Conservation (phyloP, 179 eudicot genomes). For the Amaranthus tricolor region DNA sequence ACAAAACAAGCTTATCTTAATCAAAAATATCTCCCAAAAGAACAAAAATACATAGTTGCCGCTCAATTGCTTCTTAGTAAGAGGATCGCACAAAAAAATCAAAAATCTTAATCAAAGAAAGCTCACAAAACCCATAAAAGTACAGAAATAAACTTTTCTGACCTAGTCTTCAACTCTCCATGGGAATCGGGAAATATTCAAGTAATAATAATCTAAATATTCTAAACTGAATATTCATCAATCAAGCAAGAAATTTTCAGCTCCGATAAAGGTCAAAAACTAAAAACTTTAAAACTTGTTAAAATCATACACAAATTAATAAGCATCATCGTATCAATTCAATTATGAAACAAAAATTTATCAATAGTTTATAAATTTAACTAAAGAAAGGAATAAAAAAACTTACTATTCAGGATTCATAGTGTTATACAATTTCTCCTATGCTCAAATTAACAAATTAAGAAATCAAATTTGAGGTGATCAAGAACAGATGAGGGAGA, state of each 20-base stretch:
- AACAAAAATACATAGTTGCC: too few relatives aligned
- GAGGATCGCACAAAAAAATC: too few relatives aligned
- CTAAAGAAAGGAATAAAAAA: neutral
- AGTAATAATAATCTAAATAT: too few relatives aligned
- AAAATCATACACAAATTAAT: neutral
- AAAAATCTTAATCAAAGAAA: neutral
- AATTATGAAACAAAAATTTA: neutral
- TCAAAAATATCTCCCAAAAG: too few relatives aligned
- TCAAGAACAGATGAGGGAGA: neutral
- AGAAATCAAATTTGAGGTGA: neutral
- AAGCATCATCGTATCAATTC: neutral
- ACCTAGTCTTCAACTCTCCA: neutral
- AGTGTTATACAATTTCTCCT: neutral
- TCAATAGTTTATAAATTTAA: neutral
- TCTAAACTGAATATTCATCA: neutral
- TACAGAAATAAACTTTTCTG: neutral
- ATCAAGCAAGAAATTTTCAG: neutral
- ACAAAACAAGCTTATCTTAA: too few relatives aligned
- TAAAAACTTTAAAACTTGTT: neutral
- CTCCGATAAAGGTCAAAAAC: neutral
- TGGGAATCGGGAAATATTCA: too few relatives aligned
- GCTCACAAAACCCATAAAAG: neutral
- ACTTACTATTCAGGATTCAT: slow-evolving; percentile 31
- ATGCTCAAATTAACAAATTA: too few relatives aligned
- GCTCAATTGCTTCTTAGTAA: too few relatives aligned